A percentile compares a stretch with the other conserved stretches of the same genome.
These are phyloP conservation scores for Anthostomella pinea DNA, from an alignment of 2,329 filamentous ascomycete genomes.

Conservation along the genomic window DNA sequence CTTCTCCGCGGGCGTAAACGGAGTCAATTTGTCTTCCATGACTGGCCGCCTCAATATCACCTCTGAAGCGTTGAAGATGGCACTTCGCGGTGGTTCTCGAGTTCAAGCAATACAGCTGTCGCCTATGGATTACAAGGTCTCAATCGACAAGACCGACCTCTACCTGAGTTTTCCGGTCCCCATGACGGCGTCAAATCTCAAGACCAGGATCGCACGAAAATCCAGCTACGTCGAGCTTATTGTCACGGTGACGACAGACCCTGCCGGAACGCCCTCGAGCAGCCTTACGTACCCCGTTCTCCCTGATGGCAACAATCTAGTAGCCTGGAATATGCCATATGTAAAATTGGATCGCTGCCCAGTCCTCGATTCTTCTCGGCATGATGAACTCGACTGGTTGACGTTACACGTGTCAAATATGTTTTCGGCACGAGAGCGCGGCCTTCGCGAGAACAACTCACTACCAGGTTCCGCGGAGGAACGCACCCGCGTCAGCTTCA, in stretches of 20 bases:
- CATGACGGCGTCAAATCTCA: too few relatives aligned
- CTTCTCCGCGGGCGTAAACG: background rate
- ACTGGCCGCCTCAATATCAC: conserved; percentile 4
- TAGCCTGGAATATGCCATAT: conserved; percentile 12
- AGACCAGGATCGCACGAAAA: too few relatives aligned
- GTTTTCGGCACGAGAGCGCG: conserved; percentile 10
- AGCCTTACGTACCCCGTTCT: conserved; percentile 7
- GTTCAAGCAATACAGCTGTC: conserved; percentile 33
- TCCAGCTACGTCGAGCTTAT: too few relatives aligned
- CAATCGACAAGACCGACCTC: too few relatives aligned
- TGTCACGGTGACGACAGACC: conserved; percentile 25
- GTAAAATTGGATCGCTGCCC: conserved; percentile 4
- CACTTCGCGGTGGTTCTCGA: background rate
- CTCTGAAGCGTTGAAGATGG: background rate
- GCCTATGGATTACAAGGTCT: too few relatives aligned
- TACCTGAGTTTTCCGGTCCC: too few relatives aligned
- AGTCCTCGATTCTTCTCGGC: background rate
- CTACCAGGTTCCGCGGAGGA: conserved; percentile 19
- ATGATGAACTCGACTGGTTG: background rate
- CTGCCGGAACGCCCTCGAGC: conserved; percentile 9
- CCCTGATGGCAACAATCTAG: background rate
- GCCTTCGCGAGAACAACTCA: background rate
- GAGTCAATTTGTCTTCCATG: background rate
- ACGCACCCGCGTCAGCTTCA: conserved; percentile 41
- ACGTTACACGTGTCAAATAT: conserved; percentile 13